phyloP scores from a whole-genome alignment of 2,329 filamentous ascomycete genomes.

The Endoconidiophora polonica region DNA sequence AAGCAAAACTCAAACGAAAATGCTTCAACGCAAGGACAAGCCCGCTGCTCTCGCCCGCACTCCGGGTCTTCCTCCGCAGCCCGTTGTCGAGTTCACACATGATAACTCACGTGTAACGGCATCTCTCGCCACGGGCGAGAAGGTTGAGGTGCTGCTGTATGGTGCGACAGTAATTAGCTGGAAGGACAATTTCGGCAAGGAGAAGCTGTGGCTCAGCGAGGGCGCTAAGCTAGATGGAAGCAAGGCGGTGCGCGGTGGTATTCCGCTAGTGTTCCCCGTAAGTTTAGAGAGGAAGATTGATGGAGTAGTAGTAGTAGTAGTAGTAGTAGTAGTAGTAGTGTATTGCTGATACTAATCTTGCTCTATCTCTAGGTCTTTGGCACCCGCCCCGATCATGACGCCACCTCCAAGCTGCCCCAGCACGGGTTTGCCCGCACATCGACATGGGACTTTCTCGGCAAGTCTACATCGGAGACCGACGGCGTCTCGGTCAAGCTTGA shows the following conservation, averaged over 20 bases:
- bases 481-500: conserved; percentile 69
- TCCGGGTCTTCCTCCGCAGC: conserved; percentile 54
- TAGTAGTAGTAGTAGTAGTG: no score
- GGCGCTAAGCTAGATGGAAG: conserved; percentile 66
- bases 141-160: conserved; percentile 69
- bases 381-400: conserved; percentile 55
- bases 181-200: conserved; percentile 63
- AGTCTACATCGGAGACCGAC: conserved; percentile 40
- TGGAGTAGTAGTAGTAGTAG: no score
- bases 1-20: neutral
- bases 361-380: conserved; percentile 55
- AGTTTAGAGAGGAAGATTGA: conserved; percentile 16
- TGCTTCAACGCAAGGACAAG: conserved; percentile 73
- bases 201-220: conserved; percentile 78
- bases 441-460: conserved; percentile 87
- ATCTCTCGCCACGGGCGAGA: conserved; percentile 69
- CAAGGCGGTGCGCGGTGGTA: conserved; percentile 80
- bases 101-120: conserved; percentile 61
- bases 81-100: conserved; percentile 59
- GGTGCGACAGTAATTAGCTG: conserved; percentile 88
- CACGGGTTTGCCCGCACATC: conserved; percentile 88
- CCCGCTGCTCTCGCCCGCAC: conserved; percentile 60
- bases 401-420: conserved; percentile 68
- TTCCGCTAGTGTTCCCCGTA: conserved; percentile 87
- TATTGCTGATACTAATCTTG: neutral